Evolutionary conservation across 2,329 filamentous ascomycete genomes (phyloP).

Genomic region (Mycosphaerella arachidis): DNA sequence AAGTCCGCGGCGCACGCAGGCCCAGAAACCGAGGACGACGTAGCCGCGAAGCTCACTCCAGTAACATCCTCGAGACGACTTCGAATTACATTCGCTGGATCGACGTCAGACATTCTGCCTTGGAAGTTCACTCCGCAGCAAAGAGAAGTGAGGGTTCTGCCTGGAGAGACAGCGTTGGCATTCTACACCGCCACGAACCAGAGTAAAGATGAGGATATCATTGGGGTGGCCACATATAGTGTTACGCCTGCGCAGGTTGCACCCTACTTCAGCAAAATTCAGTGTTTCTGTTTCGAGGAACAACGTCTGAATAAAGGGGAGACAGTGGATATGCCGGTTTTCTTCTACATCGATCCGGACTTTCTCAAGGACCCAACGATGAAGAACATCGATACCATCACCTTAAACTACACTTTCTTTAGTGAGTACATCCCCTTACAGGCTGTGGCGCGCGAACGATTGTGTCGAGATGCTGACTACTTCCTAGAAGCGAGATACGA

Average conservation of each 20-base stretch:
- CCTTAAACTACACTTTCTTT: slow-evolving; percentile 96
- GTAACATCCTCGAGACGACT: slow-evolving; percentile 78
- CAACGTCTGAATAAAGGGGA: slow-evolving; percentile 92
- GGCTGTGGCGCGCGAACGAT: background rate
- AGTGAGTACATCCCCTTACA: slow-evolving; percentile 56
- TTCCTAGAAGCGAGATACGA: slow-evolving; percentile 73
- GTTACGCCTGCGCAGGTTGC: slow-evolving; percentile 94
- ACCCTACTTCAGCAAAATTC: slow-evolving; percentile 98
- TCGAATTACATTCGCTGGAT: slow-evolving; percentile 92
- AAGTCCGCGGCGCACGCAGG: slow-evolving; percentile 74
- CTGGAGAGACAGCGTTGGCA: slow-evolving; percentile 91
- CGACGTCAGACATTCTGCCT: slow-evolving; percentile 87
- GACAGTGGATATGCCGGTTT: slow-evolving; percentile 98
- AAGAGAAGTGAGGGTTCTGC: slow-evolving; percentile 89
- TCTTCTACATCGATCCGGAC: slow-evolving; percentile 98
- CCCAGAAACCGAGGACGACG: slow-evolving; percentile 55
- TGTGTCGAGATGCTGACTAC: slow-evolving; percentile 18
- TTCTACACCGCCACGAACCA: slow-evolving; percentile 97
- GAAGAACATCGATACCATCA: slow-evolving; percentile 91
- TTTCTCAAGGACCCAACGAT: slow-evolving; percentile 88
- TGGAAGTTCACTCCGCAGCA: slow-evolving; percentile 98
- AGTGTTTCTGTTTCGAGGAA: slow-evolving; percentile 98
- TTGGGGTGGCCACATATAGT: slow-evolving; percentile 95
- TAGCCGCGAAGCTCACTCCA: slow-evolving; percentile 69
- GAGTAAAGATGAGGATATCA: slow-evolving; percentile 78